Base-by-base conservation (phyloP, 805 yeast species). In the Metschnikowia drakensbergensis region DNA sequence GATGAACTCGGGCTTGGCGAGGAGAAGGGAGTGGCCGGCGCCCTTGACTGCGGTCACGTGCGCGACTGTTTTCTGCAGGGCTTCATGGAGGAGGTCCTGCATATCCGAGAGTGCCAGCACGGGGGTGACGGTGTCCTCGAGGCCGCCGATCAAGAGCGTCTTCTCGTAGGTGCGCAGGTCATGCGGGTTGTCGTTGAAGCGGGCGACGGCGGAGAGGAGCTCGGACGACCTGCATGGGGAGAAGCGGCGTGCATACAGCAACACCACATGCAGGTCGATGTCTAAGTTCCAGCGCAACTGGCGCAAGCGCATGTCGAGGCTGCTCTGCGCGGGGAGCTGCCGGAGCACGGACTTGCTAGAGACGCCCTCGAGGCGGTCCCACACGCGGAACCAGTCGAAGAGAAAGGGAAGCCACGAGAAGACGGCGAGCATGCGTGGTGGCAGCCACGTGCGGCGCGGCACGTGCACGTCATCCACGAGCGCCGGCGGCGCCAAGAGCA, bases 231-330 rank as follows among this genome's bases (percentile, higher is more conserved):
- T 66, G 10, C 79, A 73, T 22, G 73, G 66, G n/a, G 60, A 51
- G 50, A 83, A 78, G 2, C 84, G 83, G 32, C 62, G 52, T 1
- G 79, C 69, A 53, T 84, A 82, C 46, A 72, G 70, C 46, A 86
- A 64, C 61, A 86, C 76, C 1, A 80, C 68, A 6, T 54, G 52
- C 0, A 89, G 75, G 43, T 77, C 71, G 11, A 84, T 76, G 62
- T 84, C 88, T 51, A 85, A 58, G 61, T 87, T 86, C 84, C 88
- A 83, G 42, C 88, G 66, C 35, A 86, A 71, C 62, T 86, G 95
- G 17, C 81, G 68, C 38, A 75, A 59, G 45, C 80, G 75, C 42
- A 74, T 73, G 55, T 66, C 71, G 13, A 70, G 57, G 30, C 69
- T 65, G 36, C 65, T 50, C 4, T 50, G 39, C 4, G 36, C 47